Percentiles rank a stretch among this genome's conserved stretches.
Conservation (phyloP, 2,329 filamentous ascomycete genomes). For the Mycosphaerella sp. region DNA sequence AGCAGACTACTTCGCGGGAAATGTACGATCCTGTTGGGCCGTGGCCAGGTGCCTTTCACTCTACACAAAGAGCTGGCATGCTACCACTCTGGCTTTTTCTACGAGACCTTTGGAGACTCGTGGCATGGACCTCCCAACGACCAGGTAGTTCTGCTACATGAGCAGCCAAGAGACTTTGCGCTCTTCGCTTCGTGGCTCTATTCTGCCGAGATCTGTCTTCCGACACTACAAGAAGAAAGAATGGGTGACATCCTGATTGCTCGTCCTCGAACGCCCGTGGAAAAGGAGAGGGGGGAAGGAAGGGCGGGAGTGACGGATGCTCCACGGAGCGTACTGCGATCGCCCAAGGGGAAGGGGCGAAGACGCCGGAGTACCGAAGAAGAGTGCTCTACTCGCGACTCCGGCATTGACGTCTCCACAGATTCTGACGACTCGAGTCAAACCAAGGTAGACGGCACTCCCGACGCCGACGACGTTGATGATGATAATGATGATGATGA, state of each 20-base stretch:
- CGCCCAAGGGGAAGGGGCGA: not conserved
- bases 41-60: slow-evolving; percentile 7
- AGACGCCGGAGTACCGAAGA: not conserved
- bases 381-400: not conserved
- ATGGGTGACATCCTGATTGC: not conserved
- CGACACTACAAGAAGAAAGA: slow-evolving; percentile 1
- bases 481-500: not conserved
- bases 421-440: not conserved
- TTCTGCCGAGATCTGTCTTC: slow-evolving; percentile 1
- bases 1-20: not conserved
- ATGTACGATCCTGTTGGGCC: slow-evolving; percentile 2
- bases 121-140: slow-evolving; percentile 6
- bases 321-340: not conserved
- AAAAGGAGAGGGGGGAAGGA: not conserved
- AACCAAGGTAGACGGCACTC: not conserved
- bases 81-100: slow-evolving; percentile 3
- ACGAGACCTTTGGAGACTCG: not conserved
- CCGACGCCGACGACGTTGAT: not conserved
- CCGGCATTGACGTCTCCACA: not conserved
- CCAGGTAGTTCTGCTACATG: not conserved
- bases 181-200: slow-evolving; percentile 6
- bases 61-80: slow-evolving; percentile 9
- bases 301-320: not conserved
- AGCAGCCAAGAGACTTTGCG: slow-evolving; percentile 8
- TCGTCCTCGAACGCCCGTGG: not conserved